These are phyloP conservation scores for Metarhizium album DNA, from an alignment of 2,329 filamentous ascomycete genomes.

Conservation along the genomic window DNA sequence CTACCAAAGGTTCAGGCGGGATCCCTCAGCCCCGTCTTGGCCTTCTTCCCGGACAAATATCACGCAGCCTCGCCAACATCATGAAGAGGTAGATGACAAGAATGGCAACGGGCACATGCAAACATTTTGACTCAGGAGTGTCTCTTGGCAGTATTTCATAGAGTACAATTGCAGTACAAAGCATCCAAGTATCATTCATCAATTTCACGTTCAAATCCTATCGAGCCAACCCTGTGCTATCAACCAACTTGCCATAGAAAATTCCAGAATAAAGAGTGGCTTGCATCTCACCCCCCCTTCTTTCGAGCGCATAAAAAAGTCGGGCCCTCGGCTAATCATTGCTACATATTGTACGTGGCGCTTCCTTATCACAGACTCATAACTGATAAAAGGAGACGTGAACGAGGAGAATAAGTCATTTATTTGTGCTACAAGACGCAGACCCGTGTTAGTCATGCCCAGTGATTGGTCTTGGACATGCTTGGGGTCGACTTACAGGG, in stretches of 20 bases:
- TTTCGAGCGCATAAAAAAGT: background rate
- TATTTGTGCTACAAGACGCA: conserved; percentile 9
- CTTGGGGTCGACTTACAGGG: conserved; percentile 25
- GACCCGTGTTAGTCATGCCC: background rate
- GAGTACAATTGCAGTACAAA: too few species aligned
- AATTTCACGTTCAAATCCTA: background rate
- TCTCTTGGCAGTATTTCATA: too few species aligned
- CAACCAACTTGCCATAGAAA: background rate
- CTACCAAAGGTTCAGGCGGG: conserved; percentile 5
- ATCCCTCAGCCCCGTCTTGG: conserved; percentile 20
- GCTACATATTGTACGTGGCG: background rate
- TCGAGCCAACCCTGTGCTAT: background rate
- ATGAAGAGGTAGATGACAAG: too few species aligned
- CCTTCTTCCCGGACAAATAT: conserved; percentile 17
- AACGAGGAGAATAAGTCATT: background rate
- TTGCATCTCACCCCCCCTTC: background rate
- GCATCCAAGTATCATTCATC: background rate
- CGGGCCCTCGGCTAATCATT: background rate
- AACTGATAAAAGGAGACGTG: background rate
- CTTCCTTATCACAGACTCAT: background rate
- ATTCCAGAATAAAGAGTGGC: background rate
- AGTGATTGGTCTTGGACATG: background rate
- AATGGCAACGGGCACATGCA: too few species aligned
- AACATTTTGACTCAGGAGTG: too few species aligned
- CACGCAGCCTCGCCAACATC: background rate